Evolutionary conservation across 805 yeast species (phyloP).

Genomic region (Starmerella geochares): DNA sequence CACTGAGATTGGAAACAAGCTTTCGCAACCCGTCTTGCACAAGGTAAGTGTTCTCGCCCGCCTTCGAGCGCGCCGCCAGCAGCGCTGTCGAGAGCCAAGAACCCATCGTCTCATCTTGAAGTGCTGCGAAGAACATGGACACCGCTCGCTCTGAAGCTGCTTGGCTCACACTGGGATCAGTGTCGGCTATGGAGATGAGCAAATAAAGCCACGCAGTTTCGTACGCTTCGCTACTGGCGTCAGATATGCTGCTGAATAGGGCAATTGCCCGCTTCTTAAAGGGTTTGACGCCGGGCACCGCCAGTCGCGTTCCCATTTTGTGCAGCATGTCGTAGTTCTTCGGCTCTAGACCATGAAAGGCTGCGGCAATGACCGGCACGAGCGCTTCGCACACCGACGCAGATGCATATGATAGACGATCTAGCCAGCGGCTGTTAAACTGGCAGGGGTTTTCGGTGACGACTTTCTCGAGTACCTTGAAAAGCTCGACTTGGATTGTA

Average conservation of each 20-base stretch:
- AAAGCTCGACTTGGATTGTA: conserved; percentile 12
- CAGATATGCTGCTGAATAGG: neutral
- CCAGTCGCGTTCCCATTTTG: conserved; percentile 5
- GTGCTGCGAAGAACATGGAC: neutral
- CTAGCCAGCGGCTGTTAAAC: conserved; percentile 12
- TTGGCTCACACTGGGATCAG: neutral
- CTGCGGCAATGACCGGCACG: conserved; percentile 9
- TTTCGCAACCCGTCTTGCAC: conserved; percentile 1
- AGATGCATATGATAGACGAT: conserved; percentile 9
- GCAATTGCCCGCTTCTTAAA: conserved; percentile 8
- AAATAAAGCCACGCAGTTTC: conserved; percentile 8
- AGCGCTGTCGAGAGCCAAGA: neutral
- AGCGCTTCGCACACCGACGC: conserved; percentile 15
- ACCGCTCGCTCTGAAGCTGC: neutral
- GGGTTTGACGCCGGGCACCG: conserved; percentile 13
- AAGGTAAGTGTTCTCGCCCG: conserved; percentile 1
- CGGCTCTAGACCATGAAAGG: neutral
- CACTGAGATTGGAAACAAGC: neutral
- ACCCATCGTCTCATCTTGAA: neutral
- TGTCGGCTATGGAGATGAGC: conserved; percentile 6
- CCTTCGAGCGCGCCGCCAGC: conserved; percentile 4
- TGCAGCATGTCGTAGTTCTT: neutral
- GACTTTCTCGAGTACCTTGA: conserved; percentile 10
- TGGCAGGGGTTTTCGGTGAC: neutral
- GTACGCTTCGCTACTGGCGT: neutral